phyloP scores from a whole-genome alignment of 192 early-diverging fungal genomes.

The Coemansia interrupta region DNA sequence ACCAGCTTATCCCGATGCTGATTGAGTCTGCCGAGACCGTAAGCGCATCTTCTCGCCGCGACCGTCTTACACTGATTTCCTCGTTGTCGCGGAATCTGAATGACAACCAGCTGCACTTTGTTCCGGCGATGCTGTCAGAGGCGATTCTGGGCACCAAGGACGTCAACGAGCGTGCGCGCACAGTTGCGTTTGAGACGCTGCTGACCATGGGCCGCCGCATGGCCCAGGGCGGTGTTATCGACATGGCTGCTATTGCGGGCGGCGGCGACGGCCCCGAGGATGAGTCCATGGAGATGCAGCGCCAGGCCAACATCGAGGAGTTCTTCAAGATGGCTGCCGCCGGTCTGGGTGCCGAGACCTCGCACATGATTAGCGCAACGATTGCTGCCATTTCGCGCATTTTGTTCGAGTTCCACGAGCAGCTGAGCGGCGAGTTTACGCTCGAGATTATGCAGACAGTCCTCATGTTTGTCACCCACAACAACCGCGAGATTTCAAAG shows the following conservation, averaged over 20 bases:
- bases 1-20: slow-evolving; percentile 71
- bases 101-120: slow-evolving; percentile 71
- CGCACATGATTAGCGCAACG: slow-evolving; percentile 89
- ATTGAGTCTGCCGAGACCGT: slow-evolving; percentile 67
- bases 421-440: slow-evolving; percentile 60
- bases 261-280: slow-evolving; percentile 18
- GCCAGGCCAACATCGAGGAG: slow-evolving; percentile 66
- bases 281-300: slow-evolving; percentile 15
- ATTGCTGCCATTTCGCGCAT: slow-evolving; percentile 77
- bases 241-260: slow-evolving; percentile 35
- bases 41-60: slow-evolving; percentile 71
- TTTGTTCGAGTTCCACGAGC: slow-evolving; percentile 88
- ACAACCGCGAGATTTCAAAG: slow-evolving; percentile 88
- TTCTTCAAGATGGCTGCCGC: slow-evolving; percentile 92
- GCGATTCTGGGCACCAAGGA: slow-evolving; percentile 93
- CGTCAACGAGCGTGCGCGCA: slow-evolving; percentile 81
- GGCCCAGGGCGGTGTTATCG: slow-evolving; percentile 62
- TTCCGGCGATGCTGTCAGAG: slow-evolving; percentile 85
- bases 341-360: slow-evolving; percentile 86
- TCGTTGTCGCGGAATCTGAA: slow-evolving; percentile 63
- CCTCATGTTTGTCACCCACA: slow-evolving; percentile 72
- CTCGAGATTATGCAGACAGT: slow-evolving; percentile 78
- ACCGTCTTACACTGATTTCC: slow-evolving; percentile 70
- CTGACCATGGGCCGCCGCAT: slow-evolving; percentile 90
- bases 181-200: slow-evolving; percentile 76